phyloP scores from a whole-genome alignment of 371 early-diverging fungal species.

The Polyrhizophydium stewartii region DNA sequence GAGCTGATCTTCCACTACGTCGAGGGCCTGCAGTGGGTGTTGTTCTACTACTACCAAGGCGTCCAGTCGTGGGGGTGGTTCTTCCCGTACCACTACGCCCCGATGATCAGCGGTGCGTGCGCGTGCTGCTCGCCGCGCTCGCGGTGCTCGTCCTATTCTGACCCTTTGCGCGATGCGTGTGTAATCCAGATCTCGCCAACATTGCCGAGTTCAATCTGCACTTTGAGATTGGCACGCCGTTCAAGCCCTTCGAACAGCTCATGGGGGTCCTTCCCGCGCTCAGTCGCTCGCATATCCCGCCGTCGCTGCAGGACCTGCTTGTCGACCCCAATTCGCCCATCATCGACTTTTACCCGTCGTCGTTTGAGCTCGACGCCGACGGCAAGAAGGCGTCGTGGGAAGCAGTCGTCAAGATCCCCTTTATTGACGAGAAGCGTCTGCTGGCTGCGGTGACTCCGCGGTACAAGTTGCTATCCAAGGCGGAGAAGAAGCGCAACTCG shows the following conservation, averaged over 20 bases:
- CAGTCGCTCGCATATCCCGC: conserved; percentile 44
- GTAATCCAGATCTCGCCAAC: conserved; percentile 24
- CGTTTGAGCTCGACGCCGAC: conserved; percentile 59
- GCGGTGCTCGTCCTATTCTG: background rate
- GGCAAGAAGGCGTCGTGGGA: conserved; percentile 67
- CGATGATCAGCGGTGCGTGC: conserved; percentile 48
- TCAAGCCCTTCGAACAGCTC: conserved; percentile 63
- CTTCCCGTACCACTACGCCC: conserved; percentile 82
- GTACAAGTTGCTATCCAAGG: conserved; percentile 29
- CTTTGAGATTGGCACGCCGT: conserved; percentile 45
- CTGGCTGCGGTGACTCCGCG: conserved; percentile 31
- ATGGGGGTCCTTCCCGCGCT: conserved; percentile 63
- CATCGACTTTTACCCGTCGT: conserved; percentile 55
- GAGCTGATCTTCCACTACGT: conserved; percentile 68
- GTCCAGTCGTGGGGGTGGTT: conserved; percentile 98
- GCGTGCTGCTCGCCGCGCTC: no score
- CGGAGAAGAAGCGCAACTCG: conserved; percentile 38
- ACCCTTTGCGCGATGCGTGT: background rate
- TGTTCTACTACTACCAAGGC: conserved; percentile 94
- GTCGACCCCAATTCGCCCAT: conserved; percentile 45
- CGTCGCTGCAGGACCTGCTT: conserved; percentile 42
- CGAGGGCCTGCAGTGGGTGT: conserved; percentile 95
- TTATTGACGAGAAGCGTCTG: conserved; percentile 48
- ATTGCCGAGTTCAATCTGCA: conserved; percentile 20
- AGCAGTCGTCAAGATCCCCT: conserved; percentile 55